Evolutionary conservation across 495 filamentous ascomycete species (phyloP), one percentile per base, ranked within the genome.

Genomic region (Neurospora sp.): DNA sequence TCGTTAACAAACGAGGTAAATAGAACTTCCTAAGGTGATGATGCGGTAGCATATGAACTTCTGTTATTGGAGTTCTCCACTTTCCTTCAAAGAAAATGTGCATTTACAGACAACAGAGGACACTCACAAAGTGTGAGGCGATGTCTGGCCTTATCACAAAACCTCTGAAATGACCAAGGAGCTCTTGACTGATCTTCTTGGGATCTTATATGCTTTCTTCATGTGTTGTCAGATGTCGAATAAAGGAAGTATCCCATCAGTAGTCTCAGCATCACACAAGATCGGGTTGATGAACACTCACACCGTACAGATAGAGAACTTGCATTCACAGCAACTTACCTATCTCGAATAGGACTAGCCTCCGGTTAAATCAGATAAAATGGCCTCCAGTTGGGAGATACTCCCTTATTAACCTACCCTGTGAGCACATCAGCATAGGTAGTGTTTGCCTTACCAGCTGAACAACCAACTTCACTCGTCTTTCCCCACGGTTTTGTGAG

Each of bases 401-500:
- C 27, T 31, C 27, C 27, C 27, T 31, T 31, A 31, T 2, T 22
- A 22, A 8, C 22, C 5, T 7, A 16, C 10, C 8, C 6, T 31
- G 20, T 16, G 0, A 31, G 22, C 48, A 61, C 22, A 61, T 31
- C 4, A 61, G 4, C 2, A 31, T 31, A 31, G 27, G 27, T 31
- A 22, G 22, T 61, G 48, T 61, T 12, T 31, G 22, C 4, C 22
- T 61, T 0, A 61, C 48, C 4, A 61, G 1, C 22, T 61, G 12
- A 16, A 61, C 22, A 31, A 7, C 1, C 22, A 53, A 0, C 20
- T 12, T 53, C 22, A 31, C 22, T 16, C 22, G 1, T 31, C 48
- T 16, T 31, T 61, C 5, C 0, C 5, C 48, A 0, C 48, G 2
- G 1, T 31, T 0, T 31, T 16, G 2, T 1, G 0, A 61, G 12